Base-by-base conservation (phyloP, 805 yeast species). In the Spathaspora arborariae region DNA sequence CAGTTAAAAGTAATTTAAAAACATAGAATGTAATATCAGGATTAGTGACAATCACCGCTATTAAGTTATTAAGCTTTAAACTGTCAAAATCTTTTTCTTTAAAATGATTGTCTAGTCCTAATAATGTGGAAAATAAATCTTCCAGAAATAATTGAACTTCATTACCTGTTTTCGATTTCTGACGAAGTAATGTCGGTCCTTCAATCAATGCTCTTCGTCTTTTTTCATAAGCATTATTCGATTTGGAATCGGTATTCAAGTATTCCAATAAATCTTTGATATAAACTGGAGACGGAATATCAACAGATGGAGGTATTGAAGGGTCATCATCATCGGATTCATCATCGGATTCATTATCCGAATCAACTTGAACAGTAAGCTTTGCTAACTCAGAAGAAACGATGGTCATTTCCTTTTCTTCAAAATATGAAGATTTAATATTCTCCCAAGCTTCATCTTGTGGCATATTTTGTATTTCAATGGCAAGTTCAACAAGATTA, bases 221-320 rank as follows among this genome's bases (percentile, higher is more conserved):
- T 69, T 68, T 79, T 52, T 71, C 82, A 53, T 57, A 80, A 11
- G 74, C 81, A 41, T 66, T 72, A 2, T 70, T 62, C 39, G 74
- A 74, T 16, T 70, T 71, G 4, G 70, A 64, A 22, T 76, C 76
- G 0, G 73, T 69, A 9, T 68, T 66, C 15, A 85, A 68, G 54
- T 84, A 85, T 11, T 68, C 63, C 4, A 88, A 56, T 18, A 91
- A 65, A 50, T 89, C 96, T 52, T 85, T 83, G 35, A 92, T 64
- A 55, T 88, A 92, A 1, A 88, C 72, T 0, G 89, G 90, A 1
- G 67, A 62, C 0, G 73, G 58, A 0, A 79, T 68, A 4, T 59
- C 65, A 2, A 62, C 60, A 5, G 60, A 57, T 11, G 64, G 55
- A 1, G 65, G 64, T 3, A 75, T 48, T 0, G 81, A 64, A 0